phyloP scores from a whole-genome alignment of 805 yeast genomes.

The Kluyveromyces siamensis region DNA sequence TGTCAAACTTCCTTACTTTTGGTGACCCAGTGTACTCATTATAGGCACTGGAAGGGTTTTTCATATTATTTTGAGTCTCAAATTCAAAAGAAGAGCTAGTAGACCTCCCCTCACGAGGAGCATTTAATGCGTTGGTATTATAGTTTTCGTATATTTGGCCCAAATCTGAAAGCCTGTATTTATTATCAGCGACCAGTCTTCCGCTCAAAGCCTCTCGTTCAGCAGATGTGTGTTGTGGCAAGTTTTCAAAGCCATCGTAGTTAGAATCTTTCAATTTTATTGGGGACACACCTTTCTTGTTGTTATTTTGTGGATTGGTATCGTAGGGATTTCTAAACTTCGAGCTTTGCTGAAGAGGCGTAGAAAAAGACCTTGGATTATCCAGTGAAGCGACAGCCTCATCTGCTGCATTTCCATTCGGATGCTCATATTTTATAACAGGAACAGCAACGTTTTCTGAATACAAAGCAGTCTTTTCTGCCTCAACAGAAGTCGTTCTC shows the following conservation, averaged over 20 bases:
- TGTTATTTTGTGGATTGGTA: not conserved
- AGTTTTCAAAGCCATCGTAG: constrained; percentile 4
- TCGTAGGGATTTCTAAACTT: not conserved
- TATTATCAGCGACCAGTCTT: not conserved
- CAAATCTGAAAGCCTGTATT: constrained; percentile 8
- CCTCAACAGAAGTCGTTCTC: constrained; percentile 1
- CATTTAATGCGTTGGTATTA: not conserved
- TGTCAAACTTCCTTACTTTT: constrained; percentile 15
- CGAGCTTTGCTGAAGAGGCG: not conserved
- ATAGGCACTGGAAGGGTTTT: constrained; percentile 16
- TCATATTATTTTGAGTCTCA: not conserved
- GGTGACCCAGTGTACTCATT: constrained; percentile 19
- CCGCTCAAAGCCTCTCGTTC: not conserved
- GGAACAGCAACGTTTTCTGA: not conserved
- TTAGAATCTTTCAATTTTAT: constrained; percentile 9
- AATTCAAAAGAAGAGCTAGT: not conserved
- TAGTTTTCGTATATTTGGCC: constrained; percentile 13
- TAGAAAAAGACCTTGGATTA: constrained; percentile 5
- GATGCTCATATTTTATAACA: constrained; percentile 4
- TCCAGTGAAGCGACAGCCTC: not conserved
- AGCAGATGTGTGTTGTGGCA: not conserved
- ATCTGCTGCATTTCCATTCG: constrained; percentile 8
- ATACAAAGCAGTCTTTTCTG: not conserved
- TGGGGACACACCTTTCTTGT: constrained; percentile 1
- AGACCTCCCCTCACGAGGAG: not conserved